A percentile compares a stretch with the other conserved stretches of the same genome.
phyloP scores from a whole-genome alignment of 176 grass and related monocot species.

The Carex littledalei region DNA sequence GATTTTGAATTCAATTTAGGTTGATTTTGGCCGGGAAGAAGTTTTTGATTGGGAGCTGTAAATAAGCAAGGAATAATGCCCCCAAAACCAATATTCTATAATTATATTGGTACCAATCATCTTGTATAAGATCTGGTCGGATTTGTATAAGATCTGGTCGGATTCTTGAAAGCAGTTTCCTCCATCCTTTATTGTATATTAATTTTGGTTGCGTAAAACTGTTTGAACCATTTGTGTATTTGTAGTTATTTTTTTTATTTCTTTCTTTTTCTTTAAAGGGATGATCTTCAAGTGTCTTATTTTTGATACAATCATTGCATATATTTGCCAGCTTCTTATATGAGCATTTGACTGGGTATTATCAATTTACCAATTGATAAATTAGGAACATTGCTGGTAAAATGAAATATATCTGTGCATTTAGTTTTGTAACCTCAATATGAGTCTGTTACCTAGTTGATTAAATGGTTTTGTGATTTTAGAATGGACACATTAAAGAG shows the following conservation, averaged over 20 bases:
- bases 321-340: no score
- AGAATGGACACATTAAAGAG: constrained; percentile 92
- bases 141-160: no score
- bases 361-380: not conserved
- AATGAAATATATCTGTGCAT: not conserved
- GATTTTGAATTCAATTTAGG: not conserved
- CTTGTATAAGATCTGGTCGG: no score
- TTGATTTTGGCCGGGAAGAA: not conserved
- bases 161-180: not conserved
- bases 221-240: no score
- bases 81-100: no score
- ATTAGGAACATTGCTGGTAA: not conserved
- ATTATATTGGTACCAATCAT: no score
- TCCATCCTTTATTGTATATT: not conserved
- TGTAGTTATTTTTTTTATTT: not conserved
- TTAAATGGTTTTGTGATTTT: constrained; percentile 8
- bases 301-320: no score
- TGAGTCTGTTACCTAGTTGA: not conserved
- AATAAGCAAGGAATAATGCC: no score
- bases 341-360: no score
- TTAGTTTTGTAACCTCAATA: not conserved
- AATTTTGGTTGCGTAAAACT: not conserved
- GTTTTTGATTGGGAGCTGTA: not conserved
- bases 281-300: no score
- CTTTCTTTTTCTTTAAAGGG: not conserved